These are phyloP conservation scores for Psidium friedrichsthalianum DNA, from an alignment of 345 rosid genomes.

Conservation along the genomic window DNA sequence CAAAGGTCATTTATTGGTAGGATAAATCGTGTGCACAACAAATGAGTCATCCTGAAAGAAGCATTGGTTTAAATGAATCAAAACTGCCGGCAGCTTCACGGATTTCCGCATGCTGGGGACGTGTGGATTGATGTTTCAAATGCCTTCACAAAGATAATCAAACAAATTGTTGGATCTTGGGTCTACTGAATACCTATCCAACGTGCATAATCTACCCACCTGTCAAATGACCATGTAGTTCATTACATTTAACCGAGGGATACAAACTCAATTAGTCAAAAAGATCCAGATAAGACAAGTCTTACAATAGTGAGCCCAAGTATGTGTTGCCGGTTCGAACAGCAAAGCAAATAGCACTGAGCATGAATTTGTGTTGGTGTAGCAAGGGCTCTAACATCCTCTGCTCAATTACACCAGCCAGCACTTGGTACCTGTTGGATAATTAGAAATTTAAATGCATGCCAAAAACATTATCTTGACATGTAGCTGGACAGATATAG, in stretches of 20 bases:
- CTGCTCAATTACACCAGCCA: conserved; percentile 68
- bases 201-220: conserved; percentile 84
- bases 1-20: background rate
- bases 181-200: conserved; percentile 45
- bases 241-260: background rate
- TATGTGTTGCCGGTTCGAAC: conserved; percentile 76
- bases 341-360: conserved; percentile 53
- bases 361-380: conserved; percentile 43
- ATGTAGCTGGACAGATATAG: background rate
- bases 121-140: background rate
- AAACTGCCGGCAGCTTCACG: background rate
- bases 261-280: background rate
- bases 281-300: background rate
- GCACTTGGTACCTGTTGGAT: conserved; percentile 50
- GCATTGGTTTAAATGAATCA: background rate
- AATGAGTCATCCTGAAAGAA: background rate
- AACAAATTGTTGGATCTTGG: background rate
- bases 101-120: background rate
- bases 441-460: background rate
- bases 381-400: conserved; percentile 57
- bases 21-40: background rate
- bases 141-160: background rate
- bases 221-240: conserved; percentile 2
- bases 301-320: conserved; percentile 72
- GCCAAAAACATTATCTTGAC: background rate